A percentile compares a stretch with the other conserved stretches of the same genome.
Evolutionary conservation across 139 green algal genomes (phyloP).

Genomic region (Chlorella sp.): DNA sequence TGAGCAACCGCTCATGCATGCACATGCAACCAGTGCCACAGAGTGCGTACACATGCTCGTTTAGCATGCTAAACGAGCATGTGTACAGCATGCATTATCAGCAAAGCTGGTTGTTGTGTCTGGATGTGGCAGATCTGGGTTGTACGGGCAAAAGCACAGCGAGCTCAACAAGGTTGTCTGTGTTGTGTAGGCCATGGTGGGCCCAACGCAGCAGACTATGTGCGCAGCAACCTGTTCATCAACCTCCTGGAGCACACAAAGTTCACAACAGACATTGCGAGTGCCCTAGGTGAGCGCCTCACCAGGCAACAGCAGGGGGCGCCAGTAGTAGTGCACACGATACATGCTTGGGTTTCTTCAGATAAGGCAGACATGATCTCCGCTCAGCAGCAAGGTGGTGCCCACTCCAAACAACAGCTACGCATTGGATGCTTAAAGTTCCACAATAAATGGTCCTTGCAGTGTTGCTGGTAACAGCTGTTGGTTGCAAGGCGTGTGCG

Average conservation of each 20-base stretch:
- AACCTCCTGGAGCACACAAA: slow-evolving; percentile 70
- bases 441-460: not conserved
- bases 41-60: no score
- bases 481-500: no score
- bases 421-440: no score
- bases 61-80: no score
- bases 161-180: no score
- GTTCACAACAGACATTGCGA: slow-evolving; percentile 46
- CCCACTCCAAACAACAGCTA: no score
- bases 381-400: not conserved
- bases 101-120: no score
- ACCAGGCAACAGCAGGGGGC: not conserved
- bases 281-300: slow-evolving; percentile 35
- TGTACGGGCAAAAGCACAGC: no score
- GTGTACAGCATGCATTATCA: no score
- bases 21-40: no score
- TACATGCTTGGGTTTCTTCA: not conserved
- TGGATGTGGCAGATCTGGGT: no score
- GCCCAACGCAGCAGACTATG: slow-evolving; percentile 75
- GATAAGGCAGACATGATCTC: not conserved
- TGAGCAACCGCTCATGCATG: no score
- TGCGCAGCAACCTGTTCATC: slow-evolving; percentile 75
- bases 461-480: not conserved
- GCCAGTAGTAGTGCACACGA: not conserved
- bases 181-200: slow-evolving; percentile 86